Conservation (phyloP, 179 eudicot species). For the Spergularia azorica region DNA sequence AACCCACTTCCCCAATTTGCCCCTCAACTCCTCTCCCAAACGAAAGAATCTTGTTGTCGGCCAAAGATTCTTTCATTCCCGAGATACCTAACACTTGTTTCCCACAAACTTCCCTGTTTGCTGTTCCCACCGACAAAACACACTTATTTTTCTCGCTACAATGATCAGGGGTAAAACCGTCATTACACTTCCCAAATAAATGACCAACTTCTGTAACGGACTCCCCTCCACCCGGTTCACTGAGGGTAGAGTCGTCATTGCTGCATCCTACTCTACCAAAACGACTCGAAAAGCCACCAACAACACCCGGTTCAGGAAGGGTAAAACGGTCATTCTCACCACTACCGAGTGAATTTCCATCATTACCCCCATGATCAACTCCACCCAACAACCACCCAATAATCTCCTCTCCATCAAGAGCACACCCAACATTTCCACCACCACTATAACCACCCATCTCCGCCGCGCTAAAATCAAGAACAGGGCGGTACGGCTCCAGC, state of each 20-base stretch:
- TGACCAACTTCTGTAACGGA: too few species aligned
- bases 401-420: background rate
- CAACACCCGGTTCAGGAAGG: background rate
- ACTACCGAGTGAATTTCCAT: too few species aligned
- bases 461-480: constrained; percentile 18
- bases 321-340: background rate
- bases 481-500: constrained; percentile 37
- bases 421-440: background rate
- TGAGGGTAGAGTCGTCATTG: too few species aligned
- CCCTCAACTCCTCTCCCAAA: background rate
- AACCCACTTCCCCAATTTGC: too few species aligned
- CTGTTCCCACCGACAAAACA: background rate
- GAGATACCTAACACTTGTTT: background rate
- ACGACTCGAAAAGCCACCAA: constrained; percentile 1
- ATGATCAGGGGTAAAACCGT: background rate
- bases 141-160: background rate
- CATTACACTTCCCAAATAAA: background rate
- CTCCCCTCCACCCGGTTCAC: background rate
- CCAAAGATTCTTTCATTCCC: background rate
- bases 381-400: background rate
- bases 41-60: background rate
- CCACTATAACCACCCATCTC: background rate
- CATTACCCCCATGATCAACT: background rate
- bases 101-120: background rate
- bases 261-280: constrained; percentile 13